Evolutionary conservation across 2,329 filamentous ascomycete species (phyloP), one percentile per base, ranked within the genome.

Genomic region (Arthrobotrys conoides): DNA sequence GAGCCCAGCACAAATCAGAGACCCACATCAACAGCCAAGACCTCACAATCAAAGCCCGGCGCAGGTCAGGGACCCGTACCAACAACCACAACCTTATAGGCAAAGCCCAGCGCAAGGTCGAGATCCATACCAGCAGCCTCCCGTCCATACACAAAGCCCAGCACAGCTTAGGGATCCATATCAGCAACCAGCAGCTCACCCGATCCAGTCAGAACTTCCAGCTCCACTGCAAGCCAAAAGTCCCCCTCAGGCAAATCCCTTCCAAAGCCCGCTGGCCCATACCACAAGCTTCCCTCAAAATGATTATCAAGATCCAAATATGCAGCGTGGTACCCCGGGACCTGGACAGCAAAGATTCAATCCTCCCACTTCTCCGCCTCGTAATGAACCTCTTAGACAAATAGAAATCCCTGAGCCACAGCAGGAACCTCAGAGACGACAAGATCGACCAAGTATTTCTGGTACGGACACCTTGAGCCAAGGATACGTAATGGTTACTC

Each of bases 401-500:
- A 69, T 75, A 55, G 72, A 70, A 59, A 65, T 75, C 12, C 63
- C 64, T 2, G 64, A 75, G 30, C 70, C 70, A 12, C 57, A 73
- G n/a, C 70, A 63, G 20, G 65, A 66, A 53, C 48, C 61, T 14
- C 22, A 38, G 5, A 69, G 66, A 22, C 70, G 49, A 14, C 65
- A 63, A 18, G 49, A 73, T 44, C 51, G 63, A 48, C 53, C n/a
- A 30, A 72, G 53, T 22, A 64, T 72, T 8, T 38, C 48, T 51
- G 61, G 70, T 18, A 48, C 16, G 10, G 63, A 78, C 16, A 53
- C 68, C n/a, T 44, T 78, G 36, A 70, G 71, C 24, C 59, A 59
- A 65, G 75, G 75, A 20, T 78, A 78, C 27, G 75, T 78, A n/a
- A 57, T 78, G 63, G 75, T 78, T 20, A 59, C 68, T 22, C 75